Evolutionary conservation across 1,284 basidiomycete species (phyloP).

Genomic region (Hypsizygus ulmarius): DNA sequence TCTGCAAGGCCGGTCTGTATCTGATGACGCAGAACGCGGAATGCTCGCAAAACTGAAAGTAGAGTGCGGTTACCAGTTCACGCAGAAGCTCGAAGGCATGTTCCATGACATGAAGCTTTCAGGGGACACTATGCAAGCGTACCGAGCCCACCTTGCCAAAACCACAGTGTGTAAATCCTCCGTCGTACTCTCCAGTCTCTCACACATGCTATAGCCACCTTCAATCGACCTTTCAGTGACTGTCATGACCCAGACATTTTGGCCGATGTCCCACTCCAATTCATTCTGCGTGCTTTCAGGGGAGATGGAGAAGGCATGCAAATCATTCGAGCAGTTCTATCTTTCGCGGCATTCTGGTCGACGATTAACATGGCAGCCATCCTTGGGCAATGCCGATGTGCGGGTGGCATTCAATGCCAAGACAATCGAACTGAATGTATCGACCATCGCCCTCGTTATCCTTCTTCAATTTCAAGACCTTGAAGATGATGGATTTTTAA

Average conservation of each 20-base stretch:
- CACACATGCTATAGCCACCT: constrained; percentile 44
- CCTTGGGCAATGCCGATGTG: constrained; percentile 92
- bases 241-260: constrained; percentile 91
- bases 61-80: constrained; percentile 96
- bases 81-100: constrained; percentile 98
- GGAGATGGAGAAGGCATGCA: constrained; percentile 61
- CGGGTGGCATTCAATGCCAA: constrained; percentile 77
- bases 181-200: neutral
- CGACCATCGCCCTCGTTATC: constrained; percentile 88
- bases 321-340: constrained; percentile 90
- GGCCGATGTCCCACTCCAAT: constrained; percentile 75
- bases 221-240: constrained; percentile 82
- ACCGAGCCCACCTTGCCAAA: constrained; percentile 58
- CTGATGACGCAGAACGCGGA: constrained; percentile 95
- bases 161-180: constrained; percentile 44
- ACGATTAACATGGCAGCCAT: constrained; percentile 90
- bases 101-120: constrained; percentile 97
- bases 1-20: constrained; percentile 82
- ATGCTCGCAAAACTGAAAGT: constrained; percentile 99
- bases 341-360: constrained; percentile 87
- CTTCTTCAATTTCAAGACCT: constrained; percentile 85
- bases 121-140: constrained; percentile 78
- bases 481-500: constrained; percentile 64
- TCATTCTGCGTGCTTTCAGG: constrained; percentile 69
- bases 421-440: constrained; percentile 90